phyloP scores from a whole-genome alignment of 345 rosid species.

The Mallotus nudiflorus region DNA sequence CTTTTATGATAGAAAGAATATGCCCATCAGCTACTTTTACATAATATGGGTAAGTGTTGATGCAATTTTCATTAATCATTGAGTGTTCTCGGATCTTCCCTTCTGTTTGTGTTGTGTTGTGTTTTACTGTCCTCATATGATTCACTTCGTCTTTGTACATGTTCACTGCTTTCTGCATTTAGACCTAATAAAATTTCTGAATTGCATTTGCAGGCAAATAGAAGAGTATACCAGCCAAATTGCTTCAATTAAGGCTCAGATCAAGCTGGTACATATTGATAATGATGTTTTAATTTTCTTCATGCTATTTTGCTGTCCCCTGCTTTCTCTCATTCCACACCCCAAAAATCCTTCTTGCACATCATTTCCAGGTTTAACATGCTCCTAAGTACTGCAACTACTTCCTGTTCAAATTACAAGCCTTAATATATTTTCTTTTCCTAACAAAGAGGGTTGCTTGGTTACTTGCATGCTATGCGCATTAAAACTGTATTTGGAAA shows the following conservation, averaged over 20 bases:
- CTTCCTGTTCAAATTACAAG: not conserved
- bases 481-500: not conserved
- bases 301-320: not conserved
- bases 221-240: constrained; percentile 59
- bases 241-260: constrained; percentile 75
- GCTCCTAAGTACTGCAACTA: not conserved
- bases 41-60: not conserved
- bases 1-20: too few species aligned
- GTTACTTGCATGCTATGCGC: not conserved
- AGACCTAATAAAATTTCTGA: constrained; percentile 1
- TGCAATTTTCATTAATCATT: not conserved
- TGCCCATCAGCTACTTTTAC: too few species aligned
- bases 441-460: not conserved
- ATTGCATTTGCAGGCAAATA: constrained; percentile 53
- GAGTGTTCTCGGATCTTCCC: not conserved
- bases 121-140: not conserved
- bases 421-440: not conserved
- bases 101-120: not conserved
- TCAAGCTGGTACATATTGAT: constrained; percentile 53
- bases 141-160: not conserved
- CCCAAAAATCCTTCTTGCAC: not conserved
- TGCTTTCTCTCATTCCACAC: too few species aligned
- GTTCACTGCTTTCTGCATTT: not conserved
- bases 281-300: not conserved
- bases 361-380: not conserved